Base-by-base conservation (phyloP, 179 eudicot genomes). In the Patellifolia procumbens region DNA sequence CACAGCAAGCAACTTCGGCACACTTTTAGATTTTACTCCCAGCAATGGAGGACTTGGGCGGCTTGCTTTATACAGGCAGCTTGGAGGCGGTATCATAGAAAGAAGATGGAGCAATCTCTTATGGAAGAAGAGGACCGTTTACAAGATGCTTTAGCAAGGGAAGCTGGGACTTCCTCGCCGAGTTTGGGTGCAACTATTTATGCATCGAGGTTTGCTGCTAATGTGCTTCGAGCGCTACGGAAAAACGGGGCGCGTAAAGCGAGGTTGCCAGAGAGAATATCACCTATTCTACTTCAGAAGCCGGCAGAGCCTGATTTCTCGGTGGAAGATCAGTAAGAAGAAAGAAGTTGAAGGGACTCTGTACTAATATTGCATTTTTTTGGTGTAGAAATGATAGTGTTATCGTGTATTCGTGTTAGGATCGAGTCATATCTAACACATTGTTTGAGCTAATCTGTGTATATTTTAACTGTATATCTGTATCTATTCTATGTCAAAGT, bases 1-100 rank as follows among this genome's bases (percentile, higher is more conserved):
- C 97, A 95, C 70, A 93, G 97, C 83, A 95, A 93, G 85, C 99
- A 95, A 78, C 91, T 95, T 19, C 89, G 97, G 0, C 97, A 95
- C 68, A 87, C 98, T 11, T 95, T 93, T 75, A 82, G 98, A 80
- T 86, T 88, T 72, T 90, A 89, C 86, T 95, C 99, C 0, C 95
- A 90, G 68, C 97, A 95, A n/a, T 95, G 99, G 99, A 81, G 96
- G 83, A 91, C 99, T 1, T 95, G 99, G 99, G 99, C 99, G 0
- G 99, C 99, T 43, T 91, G 97, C 81, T 95, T 93, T 67, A 85
- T 93, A 76, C 99, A 95, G 77, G 99, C 89, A 1, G 99, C 97
- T 1, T 95, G 99, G 98, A 83, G 98, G 49, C 78, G 97, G 11
- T 83, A 89, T 70, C 74, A 82, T 37, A 83, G 97, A 79, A 91